A percentile compares a stretch with the other conserved stretches of the same genome.
These are phyloP conservation scores for Pichia deserticola DNA, from an alignment of 805 yeast species.

Conservation along the genomic window DNA sequence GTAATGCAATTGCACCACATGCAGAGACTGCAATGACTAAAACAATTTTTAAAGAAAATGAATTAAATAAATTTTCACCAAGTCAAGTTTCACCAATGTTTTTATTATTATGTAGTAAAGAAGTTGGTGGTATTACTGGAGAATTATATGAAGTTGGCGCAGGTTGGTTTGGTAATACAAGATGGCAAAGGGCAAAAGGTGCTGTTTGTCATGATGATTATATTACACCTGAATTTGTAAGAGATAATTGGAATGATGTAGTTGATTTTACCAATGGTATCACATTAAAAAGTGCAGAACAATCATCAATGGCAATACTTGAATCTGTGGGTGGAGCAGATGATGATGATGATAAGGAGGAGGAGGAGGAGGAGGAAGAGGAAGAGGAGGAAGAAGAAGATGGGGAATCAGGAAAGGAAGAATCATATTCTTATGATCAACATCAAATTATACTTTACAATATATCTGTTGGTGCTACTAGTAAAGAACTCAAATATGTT, in stretches of 20 bases:
- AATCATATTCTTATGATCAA: constrained; percentile 51
- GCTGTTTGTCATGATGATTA: constrained; percentile 49
- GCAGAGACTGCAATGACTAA: constrained; percentile 97
- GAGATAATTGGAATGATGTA: constrained; percentile 59
- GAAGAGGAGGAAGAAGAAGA: constrained; percentile 38
- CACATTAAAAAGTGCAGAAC: constrained; percentile 57
- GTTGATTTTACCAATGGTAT: constrained; percentile 53
- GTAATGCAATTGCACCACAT: constrained; percentile 88
- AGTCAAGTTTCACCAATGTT: constrained; percentile 86
- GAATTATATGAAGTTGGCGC: constrained; percentile 89
- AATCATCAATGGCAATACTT: constrained; percentile 74
- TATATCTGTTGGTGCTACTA: constrained; percentile 79
- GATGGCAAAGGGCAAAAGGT: constrained; percentile 94
- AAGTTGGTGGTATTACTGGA: constrained; percentile 56
- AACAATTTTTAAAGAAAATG: constrained; percentile 73
- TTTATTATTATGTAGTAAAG: constrained; percentile 70
- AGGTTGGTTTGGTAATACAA: constrained; percentile 91
- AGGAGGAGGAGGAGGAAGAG: constrained; percentile 38
- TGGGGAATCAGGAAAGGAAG: constrained; percentile 30
- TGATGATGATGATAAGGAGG: constrained; percentile 35
- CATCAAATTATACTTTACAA: constrained; percentile 78
- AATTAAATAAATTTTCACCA: constrained; percentile 78
- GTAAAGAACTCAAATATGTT: constrained; percentile 66
- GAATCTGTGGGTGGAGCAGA: constrained; percentile 48
- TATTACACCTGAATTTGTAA: constrained; percentile 58